Percentiles rank a stretch among this genome's conserved stretches.
phyloP scores from a whole-genome alignment of 768 basidiomycete species.

The Boletus subparvulus region DNA sequence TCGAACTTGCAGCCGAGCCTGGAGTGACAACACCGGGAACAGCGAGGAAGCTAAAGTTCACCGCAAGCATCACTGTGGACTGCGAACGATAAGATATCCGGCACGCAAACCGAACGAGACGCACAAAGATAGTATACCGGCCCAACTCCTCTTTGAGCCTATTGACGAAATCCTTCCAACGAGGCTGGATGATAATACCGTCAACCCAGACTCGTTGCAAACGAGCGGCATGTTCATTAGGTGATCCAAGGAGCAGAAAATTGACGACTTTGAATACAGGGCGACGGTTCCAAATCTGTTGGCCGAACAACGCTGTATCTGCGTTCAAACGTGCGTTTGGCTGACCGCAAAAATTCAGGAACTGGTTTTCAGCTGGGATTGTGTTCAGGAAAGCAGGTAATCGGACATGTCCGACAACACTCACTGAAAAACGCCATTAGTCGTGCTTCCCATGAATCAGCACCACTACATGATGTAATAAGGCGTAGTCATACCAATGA shows the following conservation, averaged over 20 bases:
- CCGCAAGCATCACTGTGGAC: conserved; percentile 21
- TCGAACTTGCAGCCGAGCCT: background rate
- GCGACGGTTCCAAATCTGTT: conserved; percentile 5
- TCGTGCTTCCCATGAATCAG: conserved; percentile 8
- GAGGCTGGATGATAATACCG: conserved; percentile 4
- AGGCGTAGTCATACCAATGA: conserved; percentile 6
- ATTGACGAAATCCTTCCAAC: conserved; percentile 12
- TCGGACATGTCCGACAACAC: background rate
- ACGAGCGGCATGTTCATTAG: conserved; percentile 10
- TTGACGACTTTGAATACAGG: background rate
- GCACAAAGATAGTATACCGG: conserved; percentile 15
- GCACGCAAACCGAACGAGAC: background rate
- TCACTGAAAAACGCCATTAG: conserved; percentile 13
- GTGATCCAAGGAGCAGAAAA: background rate
- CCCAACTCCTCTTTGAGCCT: conserved; percentile 7
- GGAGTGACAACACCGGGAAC: conserved; percentile 3
- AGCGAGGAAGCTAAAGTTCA: conserved; percentile 16
- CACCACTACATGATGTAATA: background rate
- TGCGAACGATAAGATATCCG: background rate
- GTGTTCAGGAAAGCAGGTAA: background rate
- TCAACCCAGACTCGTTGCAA: conserved; percentile 15
- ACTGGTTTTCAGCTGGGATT: conserved; percentile 13
- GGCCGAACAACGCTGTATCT: conserved; percentile 7
- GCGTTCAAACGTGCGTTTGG: conserved; percentile 11
- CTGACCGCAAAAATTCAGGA: conserved; percentile 14